Evolutionary conservation across 768 basidiomycete genomes (phyloP).

Genomic region (Hypholoma fasciculare): DNA sequence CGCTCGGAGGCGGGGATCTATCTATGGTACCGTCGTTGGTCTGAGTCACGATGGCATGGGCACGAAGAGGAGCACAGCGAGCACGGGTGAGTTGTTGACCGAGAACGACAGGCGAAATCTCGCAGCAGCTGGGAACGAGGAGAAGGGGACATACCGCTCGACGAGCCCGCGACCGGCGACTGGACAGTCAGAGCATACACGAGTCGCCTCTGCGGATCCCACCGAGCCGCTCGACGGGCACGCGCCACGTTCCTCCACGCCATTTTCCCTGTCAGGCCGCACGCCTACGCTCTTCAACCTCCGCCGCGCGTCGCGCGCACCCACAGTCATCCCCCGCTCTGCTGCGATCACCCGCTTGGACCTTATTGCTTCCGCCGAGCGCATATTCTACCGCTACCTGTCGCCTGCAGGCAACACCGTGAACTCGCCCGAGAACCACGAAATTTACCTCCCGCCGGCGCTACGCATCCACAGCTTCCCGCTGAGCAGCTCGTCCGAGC

Average conservation of each 20-base stretch:
- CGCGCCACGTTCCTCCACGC: constrained; percentile 69
- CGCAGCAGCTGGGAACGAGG: constrained; percentile 47
- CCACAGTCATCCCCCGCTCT: constrained; percentile 91
- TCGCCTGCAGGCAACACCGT: constrained; percentile 76
- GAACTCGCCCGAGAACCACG: constrained; percentile 87
- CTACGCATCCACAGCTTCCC: constrained; percentile 93
- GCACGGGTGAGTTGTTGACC: constrained; percentile 69
- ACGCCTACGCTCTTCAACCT: constrained; percentile 77
- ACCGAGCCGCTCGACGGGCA: constrained; percentile 34
- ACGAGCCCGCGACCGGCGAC: constrained; percentile 56
- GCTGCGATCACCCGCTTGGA: constrained; percentile 88
- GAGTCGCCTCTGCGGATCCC: constrained; percentile 50
- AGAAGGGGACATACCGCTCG: constrained; percentile 44
- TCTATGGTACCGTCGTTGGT: constrained; percentile 89
- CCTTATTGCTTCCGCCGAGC: constrained; percentile 91
- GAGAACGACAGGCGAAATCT: constrained; percentile 74
- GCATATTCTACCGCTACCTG: constrained; percentile 94
- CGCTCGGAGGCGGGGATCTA: constrained; percentile 87
- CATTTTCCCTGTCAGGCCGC: constrained; percentile 74
- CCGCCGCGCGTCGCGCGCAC: constrained; percentile 82
- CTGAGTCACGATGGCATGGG: constrained; percentile 54
- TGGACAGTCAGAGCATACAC: constrained; percentile 42
- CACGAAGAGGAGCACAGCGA: constrained; percentile 79
- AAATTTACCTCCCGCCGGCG: constrained; percentile 94
- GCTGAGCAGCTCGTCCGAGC: constrained; percentile 71